phyloP scores from a whole-genome alignment of 169 alveolate species.

The Cryptosporidium canis region DNA sequence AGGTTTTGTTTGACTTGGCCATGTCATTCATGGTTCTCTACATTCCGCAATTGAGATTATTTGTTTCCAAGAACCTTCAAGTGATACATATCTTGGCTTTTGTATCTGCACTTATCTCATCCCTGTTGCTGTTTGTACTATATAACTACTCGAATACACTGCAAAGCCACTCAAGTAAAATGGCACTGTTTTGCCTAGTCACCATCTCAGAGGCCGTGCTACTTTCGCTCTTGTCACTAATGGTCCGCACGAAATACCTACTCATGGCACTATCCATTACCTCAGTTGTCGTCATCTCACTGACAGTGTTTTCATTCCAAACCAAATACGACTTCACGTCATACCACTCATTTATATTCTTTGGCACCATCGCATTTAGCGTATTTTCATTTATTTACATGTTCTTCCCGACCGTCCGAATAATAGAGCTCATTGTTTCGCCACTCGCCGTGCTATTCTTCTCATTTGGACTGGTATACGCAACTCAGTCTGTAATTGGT shows the following conservation, averaged over 20 bases:
- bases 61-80: neutral
- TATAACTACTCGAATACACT: neutral
- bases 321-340: conserved; percentile 68
- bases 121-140: neutral
- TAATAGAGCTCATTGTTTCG: conserved; percentile 1
- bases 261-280: conserved; percentile 30
- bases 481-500: conserved; percentile 52
- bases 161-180: neutral
- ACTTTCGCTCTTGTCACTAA: neutral
- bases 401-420: conserved; percentile 37
- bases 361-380: neutral
- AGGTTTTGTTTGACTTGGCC: conserved; percentile 3
- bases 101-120: neutral
- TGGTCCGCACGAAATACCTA: neutral
- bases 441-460: conserved; percentile 17
- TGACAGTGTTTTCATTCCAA: conserved; percentile 46
- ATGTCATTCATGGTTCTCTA: neutral
- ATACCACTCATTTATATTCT: neutral
- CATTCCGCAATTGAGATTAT: neutral
- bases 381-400: conserved; percentile 6
- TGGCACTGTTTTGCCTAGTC: neutral
- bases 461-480: conserved; percentile 31
- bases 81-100: neutral
- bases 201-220: conserved; percentile 16
- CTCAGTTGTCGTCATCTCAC: conserved; percentile 4